A percentile compares a stretch with the other conserved stretches of the same genome.
Evolutionary conservation across 352 stramenopile genomes (phyloP).

Genomic region (Phytophthora pini): DNA sequence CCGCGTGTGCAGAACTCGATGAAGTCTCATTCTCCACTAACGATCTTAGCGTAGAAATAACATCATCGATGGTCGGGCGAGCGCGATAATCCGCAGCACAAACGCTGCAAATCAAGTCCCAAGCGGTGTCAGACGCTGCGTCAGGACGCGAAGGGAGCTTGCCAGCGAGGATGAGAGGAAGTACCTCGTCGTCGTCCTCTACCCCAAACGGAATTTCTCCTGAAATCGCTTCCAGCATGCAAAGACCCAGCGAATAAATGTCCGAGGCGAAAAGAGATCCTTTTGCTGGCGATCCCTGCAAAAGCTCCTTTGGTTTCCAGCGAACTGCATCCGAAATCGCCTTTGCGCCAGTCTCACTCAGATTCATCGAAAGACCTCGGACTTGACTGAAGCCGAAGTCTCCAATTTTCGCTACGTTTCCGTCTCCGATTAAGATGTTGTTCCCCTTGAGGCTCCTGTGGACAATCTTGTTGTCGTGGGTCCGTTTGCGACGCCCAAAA

Average conservation of each 20-base stretch:
- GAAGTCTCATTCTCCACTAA: no score
- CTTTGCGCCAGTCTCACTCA: background rate
- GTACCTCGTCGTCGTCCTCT: background rate
- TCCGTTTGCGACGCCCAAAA: background rate
- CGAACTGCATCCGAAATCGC: background rate
- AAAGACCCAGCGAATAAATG: slow-evolving; percentile 11
- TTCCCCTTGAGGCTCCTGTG: slow-evolving; percentile 6
- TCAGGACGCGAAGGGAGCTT: no score
- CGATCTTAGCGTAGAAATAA: no score
- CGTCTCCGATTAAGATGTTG: slow-evolving; percentile 8
- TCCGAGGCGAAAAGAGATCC: background rate
- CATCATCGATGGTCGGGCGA: no score
- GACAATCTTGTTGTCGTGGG: background rate
- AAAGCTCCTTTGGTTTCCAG: slow-evolving; percentile 13
- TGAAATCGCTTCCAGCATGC: slow-evolving; percentile 13
- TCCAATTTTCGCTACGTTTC: background rate
- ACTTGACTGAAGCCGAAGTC: slow-evolving; percentile 17
- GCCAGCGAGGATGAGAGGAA: no score
- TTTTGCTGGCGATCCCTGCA: background rate
- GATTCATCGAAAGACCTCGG: slow-evolving; percentile 10
- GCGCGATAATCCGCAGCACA: no score
- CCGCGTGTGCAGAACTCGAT: no score
- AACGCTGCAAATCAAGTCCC: no score
- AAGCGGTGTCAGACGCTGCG: no score
- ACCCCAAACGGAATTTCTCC: slow-evolving; percentile 8